Percentiles rank a stretch among this genome's conserved stretches.
phyloP scores from a whole-genome alignment of 768 basidiomycete species.

The Paxillus rubicundulus region DNA sequence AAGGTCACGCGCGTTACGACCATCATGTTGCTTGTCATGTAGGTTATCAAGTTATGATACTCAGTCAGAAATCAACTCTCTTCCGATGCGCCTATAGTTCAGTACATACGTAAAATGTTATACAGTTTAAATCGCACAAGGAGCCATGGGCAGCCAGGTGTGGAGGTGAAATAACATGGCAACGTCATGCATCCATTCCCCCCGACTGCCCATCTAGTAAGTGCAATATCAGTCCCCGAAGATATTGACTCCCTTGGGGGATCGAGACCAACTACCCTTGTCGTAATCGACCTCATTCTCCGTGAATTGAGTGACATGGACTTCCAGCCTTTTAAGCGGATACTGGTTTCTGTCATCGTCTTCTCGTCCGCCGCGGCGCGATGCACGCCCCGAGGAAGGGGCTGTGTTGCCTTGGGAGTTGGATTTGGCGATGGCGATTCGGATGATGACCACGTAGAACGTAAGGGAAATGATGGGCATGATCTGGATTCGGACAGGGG shows the following conservation, averaged over 20 bases:
- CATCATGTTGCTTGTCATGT: neutral
- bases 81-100: neutral
- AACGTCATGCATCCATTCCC: neutral
- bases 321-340: conserved; percentile 8
- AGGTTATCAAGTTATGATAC: neutral
- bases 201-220: neutral
- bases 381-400: neutral
- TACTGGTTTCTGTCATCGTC: neutral
- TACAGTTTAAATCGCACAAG: too few species aligned
- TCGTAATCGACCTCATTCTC: neutral
- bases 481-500: conserved; percentile 3
- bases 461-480: conserved; percentile 26
- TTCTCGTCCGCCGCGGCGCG: neutral
- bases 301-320: conserved; percentile 11
- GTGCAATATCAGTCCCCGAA: neutral
- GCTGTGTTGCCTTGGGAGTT: neutral
- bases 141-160: too few species aligned
- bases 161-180: too few species aligned
- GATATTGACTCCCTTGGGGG: neutral
- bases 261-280: neutral
- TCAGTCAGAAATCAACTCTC: neutral
- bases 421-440: conserved; percentile 11
- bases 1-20: neutral
- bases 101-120: neutral
- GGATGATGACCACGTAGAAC: conserved; percentile 27